Conservation (phyloP, 2,329 filamentous ascomycete species). For the Colletotrichum trifolii region DNA sequence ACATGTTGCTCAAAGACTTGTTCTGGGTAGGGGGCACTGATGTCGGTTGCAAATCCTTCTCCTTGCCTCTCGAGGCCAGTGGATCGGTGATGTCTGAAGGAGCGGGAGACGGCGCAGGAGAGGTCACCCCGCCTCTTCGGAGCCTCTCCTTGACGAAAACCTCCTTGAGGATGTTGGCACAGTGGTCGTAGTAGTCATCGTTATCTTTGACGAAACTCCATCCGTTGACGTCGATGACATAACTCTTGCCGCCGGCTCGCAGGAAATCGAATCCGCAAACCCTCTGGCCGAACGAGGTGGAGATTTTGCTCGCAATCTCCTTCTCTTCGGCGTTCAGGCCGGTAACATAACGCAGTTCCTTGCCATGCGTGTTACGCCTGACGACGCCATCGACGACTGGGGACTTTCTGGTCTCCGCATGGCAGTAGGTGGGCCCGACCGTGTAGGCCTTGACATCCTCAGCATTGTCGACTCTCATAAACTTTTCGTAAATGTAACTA, state of each 20-base stretch:
- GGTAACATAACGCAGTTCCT: conserved; percentile 96
- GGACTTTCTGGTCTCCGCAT: conserved; percentile 96
- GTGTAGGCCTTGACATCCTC: conserved; percentile 99
- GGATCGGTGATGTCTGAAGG: conserved; percentile 53
- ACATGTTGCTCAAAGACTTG: conserved; percentile 26
- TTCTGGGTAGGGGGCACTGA: conserved; percentile 27
- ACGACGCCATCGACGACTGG: conserved; percentile 97
- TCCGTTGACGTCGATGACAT: conserved; percentile 98
- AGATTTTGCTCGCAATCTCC: conserved; percentile 88
- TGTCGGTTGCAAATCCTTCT: conserved; percentile 49
- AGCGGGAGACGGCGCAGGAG: conserved; percentile 62
- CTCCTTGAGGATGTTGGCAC: conserved; percentile 84
- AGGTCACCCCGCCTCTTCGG: conserved; percentile 69
- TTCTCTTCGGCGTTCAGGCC: conserved; percentile 83
- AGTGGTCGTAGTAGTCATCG: conserved; percentile 96
- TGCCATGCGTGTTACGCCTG: conserved; percentile 94
- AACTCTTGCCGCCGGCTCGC: conserved; percentile 88
- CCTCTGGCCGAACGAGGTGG: conserved; percentile 89
- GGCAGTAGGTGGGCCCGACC: conserved; percentile 91
- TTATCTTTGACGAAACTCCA: conserved; percentile 99
- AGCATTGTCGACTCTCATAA: conserved; percentile 94
- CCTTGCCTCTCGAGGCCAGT: conserved; percentile 48
- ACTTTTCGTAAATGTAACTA: conserved; percentile 97
- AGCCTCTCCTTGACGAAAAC: conserved; percentile 87
- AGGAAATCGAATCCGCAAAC: conserved; percentile 97